Percentiles rank a stretch among this genome's conserved stretches.
phyloP scores from a whole-genome alignment of 805 yeast genomes.

The Clavispora fructus region DNA sequence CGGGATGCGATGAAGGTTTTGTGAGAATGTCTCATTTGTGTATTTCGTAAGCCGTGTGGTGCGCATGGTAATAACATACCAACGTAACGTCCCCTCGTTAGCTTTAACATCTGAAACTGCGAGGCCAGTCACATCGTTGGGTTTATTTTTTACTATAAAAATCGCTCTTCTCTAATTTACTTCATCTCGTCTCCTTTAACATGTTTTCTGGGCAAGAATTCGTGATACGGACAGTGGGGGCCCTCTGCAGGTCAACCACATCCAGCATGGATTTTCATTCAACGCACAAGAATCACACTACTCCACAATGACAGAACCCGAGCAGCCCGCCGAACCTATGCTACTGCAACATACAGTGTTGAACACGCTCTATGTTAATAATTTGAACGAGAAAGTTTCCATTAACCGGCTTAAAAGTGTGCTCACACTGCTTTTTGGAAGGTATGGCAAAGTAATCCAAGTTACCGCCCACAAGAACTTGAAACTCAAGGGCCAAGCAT shows the following conservation, averaged over 20 bases:
- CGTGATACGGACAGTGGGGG: no score
- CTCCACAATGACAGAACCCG: not conserved
- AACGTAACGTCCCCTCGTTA: no score
- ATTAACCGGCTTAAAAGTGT: constrained; percentile 42
- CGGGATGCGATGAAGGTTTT: no score
- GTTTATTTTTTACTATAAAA: no score
- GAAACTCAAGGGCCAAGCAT: constrained; percentile 80
- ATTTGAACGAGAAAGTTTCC: constrained; percentile 66
- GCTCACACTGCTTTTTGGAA: constrained; percentile 37
- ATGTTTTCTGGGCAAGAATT: no score
- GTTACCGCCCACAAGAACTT: constrained; percentile 56
- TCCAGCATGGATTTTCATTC: not conserved
- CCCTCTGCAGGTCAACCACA: not conserved
- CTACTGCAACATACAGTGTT: not conserved
- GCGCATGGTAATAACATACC: no score
- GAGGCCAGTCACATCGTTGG: no score
- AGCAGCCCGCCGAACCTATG: not conserved
- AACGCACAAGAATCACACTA: not conserved
- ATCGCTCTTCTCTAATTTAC: no score
- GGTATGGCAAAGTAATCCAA: constrained; percentile 44
- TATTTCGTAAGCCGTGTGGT: no score
- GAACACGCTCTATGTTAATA: constrained; percentile 55
- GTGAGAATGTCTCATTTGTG: no score
- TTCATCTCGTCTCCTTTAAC: no score
- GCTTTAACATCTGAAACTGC: no score